Percentiles rank a stretch among this genome's conserved stretches.
These are phyloP conservation scores for Melocanna baccifera DNA, from an alignment of 176 grass and related monocot species.

Conservation along the genomic window DNA sequence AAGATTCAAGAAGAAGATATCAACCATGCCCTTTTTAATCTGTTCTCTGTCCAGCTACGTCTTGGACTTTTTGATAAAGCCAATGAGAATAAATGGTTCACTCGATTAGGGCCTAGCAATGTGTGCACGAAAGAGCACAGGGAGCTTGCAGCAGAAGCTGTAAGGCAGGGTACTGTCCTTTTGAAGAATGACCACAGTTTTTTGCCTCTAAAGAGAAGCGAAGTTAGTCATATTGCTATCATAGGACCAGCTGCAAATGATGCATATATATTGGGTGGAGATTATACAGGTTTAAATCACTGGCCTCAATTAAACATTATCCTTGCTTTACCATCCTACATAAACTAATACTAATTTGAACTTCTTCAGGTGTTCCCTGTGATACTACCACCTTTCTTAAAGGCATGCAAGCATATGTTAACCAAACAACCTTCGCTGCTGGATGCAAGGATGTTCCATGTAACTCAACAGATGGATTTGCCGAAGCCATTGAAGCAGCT, in stretches of 20 bases:
- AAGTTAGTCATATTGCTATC: constrained; percentile 52
- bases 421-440: constrained; percentile 47
- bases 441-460: constrained; percentile 65
- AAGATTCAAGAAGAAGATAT: constrained; percentile 86
- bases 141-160: constrained; percentile 74
- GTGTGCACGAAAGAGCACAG: constrained; percentile 68
- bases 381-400: constrained; percentile 55
- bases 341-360: constrained; percentile 8
- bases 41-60: constrained; percentile 84
- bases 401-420: constrained; percentile 60
- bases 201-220: constrained; percentile 61
- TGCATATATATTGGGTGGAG: constrained; percentile 58
- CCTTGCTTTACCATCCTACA: neutral
- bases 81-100: constrained; percentile 40
- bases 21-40: constrained; percentile 67
- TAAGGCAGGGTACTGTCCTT: constrained; percentile 79
- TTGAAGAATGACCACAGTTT: constrained; percentile 75
- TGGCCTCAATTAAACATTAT: neutral
- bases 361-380: constrained; percentile 65
- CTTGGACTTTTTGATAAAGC: constrained; percentile 68
- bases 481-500: constrained; percentile 54
- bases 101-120: constrained; percentile 49
- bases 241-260: constrained; percentile 73
- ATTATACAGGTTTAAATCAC: constrained; percentile 67
- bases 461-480: constrained; percentile 50